Base-by-base conservation (phyloP, 495 filamentous ascomycete genomes). In the Diplogelasinospora grovesii region DNA sequence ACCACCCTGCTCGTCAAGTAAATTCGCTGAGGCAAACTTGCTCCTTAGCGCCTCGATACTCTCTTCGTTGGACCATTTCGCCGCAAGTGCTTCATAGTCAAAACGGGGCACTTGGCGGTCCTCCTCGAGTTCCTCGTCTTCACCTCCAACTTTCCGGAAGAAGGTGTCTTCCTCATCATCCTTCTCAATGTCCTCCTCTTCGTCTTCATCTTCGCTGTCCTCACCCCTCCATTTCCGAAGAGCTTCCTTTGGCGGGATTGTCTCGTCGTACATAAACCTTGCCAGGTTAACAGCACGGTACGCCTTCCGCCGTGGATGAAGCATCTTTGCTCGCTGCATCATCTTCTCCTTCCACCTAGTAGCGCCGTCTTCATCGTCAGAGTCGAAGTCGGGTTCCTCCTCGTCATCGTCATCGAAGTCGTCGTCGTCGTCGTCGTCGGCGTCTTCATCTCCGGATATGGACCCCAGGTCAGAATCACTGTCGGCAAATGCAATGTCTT, bases 401-500 rank as follows among this genome's bases (percentile, higher is more conserved):
- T 72, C 71, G 0, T 75, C 63, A 1, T 71, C 74, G 19, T 75
- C 75, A 2, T 47, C 52, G 2, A 65, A 64, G 0, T 53, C 58
- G 1, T 65, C 73, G 11, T 75, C 69, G 15, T 67, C 79, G 46
- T 82, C 79, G 19, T 88, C 79, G 3, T 69, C 81, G 3, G 74
- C 76, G 46, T 82, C 79, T 18, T 88, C 79, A 3, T 69, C 81
- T 3, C 74, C 76, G n/a, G 84, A 93, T 24, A 95, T 64, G 10
- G 92, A 96, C 9, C 92, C 92, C 3, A 97, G 68, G 58, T 97
- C 93, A 5, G 90, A 96, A 55, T 98, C 92, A 52, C 85, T 92
- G 52, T 97, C 89, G 1, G 90, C 89, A 60, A 95, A 98, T n/a
- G 77, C 83, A 47, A 95, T 44, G 27, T 77, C 82, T 23, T 81